phyloP scores from a whole-genome alignment of 306 rosid species.

The Quercus agrifolia region DNA sequence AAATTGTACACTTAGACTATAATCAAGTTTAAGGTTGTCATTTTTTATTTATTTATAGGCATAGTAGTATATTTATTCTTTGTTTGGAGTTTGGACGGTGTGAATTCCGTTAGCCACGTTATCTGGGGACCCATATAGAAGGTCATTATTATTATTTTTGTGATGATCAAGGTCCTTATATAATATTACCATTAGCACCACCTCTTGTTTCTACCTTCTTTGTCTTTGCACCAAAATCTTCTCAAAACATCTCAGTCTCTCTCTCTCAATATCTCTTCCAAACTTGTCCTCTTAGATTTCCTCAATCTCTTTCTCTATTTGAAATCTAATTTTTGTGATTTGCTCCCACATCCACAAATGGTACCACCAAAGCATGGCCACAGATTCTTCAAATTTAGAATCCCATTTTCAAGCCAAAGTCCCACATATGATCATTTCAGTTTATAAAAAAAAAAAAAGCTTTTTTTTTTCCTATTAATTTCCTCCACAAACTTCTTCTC shows the following conservation, averaged over 20 bases:
- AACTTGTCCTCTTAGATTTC: neutral
- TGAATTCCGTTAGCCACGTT: neutral
- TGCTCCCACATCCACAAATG: conserved; percentile 49
- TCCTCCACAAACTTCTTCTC: conserved; percentile 28
- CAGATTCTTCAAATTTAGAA: conserved; percentile 60
- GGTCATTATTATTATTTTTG: too few relatives aligned
- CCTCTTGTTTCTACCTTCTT: neutral
- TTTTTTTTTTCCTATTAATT: neutral
- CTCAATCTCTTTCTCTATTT: neutral
- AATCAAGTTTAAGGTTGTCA: too few relatives aligned
- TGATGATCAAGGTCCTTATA: neutral
- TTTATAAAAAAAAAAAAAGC: neutral
- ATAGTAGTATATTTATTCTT: too few relatives aligned
- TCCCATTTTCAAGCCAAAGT: conserved; percentile 22
- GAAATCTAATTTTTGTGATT: conserved; percentile 8
- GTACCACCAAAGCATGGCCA: conserved; percentile 40
- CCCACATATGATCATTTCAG: conserved; percentile 26
- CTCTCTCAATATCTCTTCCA: conserved; percentile 9
- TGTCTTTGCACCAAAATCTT: neutral
- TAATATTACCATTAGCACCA: neutral
- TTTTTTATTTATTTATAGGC: too few relatives aligned
- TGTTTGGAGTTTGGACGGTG: too few relatives aligned
- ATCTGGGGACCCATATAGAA: neutral
- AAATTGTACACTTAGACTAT: too few relatives aligned
- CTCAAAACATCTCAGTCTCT: conserved; percentile 1